Base-by-base conservation (phyloP, 2,329 filamentous ascomycete genomes). In the Chrysosphaeria jannelii region DNA sequence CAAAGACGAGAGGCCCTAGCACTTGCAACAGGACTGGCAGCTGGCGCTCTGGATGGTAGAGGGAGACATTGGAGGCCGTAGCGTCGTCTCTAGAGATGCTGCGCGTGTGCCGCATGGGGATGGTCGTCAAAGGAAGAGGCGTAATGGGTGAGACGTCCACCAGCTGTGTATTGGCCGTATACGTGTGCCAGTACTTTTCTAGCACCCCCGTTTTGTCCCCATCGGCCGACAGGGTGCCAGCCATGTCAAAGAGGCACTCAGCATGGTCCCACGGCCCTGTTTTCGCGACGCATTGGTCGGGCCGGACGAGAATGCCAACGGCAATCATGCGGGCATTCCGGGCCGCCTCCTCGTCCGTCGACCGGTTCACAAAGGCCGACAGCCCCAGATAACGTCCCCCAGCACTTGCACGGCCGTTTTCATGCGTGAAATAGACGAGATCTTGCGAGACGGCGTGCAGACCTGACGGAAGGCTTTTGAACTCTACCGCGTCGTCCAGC, bases 381-480 rank as follows among this genome's bases (percentile, higher is more conserved):
- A 93, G 54, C 14, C 85, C 85, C 5, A 78, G 79, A 46, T 78
- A 68, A 7, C 16, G 7, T 18, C 16, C 16, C 16, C 21, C 61
- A 53, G 22, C 60, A 26, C 15, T 12, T 25, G 23, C 11, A 16
- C 13, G 8, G 16, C 7, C 12, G 11, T 16, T 18, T 29, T 62
- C 67, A 38, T 93, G 78, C 20, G 89, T 66, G 42, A 93, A 97
- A 50, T 93, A 97, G 36, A 78, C 74, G 24, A 93, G 52, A 43
- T 97, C 85, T 33, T 79, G 64, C 15, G 67, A 53, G 11, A 93
- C 75, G 27, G 75, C 71, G 45, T 97, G 85, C 23, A 91, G 46
- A 13, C 85, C 85, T 0, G 81, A 93, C 3, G 85, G 85, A 22
- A 97, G 56, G 30, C 76, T 88, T 46, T 91, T 93, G 57, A 78